phyloP scores from a whole-genome alignment of 2,329 filamentous ascomycete species.

The Pyrenophora tritici-repentis region DNA sequence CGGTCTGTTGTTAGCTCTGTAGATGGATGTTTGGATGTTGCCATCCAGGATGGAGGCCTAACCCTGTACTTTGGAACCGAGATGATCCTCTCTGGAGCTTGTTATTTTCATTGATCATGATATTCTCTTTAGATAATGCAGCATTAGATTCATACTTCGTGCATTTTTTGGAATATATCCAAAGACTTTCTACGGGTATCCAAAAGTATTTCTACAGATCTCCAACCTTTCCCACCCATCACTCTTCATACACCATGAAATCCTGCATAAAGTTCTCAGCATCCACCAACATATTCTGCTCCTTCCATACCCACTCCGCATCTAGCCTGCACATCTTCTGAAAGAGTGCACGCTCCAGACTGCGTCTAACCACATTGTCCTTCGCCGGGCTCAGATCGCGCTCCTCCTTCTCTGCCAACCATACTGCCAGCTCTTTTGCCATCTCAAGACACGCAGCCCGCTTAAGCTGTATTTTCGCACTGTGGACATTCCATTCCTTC shows the following conservation, averaged over 20 bases:
- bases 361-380: neutral
- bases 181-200: too few relatives aligned
- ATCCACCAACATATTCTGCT: neutral
- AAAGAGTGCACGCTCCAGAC: neutral
- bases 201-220: too few relatives aligned
- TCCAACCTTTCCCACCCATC: neutral
- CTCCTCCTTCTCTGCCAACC: neutral
- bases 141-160: too few relatives aligned
- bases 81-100: too few relatives aligned
- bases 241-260: conserved; percentile 8
- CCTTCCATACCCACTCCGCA: neutral
- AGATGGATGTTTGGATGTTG: too few relatives aligned
- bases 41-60: too few relatives aligned
- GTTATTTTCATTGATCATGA: too few relatives aligned
- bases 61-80: too few relatives aligned
- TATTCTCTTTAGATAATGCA: too few relatives aligned
- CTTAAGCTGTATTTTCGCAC: neutral
- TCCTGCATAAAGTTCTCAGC: conserved; percentile 6
- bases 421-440: neutral
- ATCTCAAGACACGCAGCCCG: neutral
- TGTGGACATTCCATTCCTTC: conserved; percentile 2
- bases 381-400: too few relatives aligned
- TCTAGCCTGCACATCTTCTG: neutral
- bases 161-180: too few relatives aligned
- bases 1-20: too few relatives aligned